phyloP scores from a whole-genome alignment of 352 stramenopile species.

The Phytophthora podocarpi region DNA sequence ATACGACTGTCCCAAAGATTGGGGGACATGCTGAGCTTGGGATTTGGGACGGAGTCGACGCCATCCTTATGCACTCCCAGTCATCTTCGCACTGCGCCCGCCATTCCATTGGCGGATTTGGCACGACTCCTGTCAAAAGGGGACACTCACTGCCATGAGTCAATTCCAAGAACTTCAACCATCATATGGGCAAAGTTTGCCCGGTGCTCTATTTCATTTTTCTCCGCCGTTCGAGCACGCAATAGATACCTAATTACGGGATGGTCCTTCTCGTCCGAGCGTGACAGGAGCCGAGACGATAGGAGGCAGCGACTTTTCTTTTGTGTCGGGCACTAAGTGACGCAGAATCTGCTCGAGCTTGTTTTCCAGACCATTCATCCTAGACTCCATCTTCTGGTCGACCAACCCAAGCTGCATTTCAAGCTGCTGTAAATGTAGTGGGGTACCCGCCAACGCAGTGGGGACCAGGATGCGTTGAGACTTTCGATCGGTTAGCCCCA shows the following conservation, averaged over 20 bases:
- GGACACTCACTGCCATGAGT: background rate
- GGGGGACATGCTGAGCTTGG: constrained; percentile 3
- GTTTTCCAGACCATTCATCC: constrained; percentile 29
- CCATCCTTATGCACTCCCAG: constrained; percentile 25
- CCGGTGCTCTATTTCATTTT: background rate
- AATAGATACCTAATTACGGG: too few relatives aligned
- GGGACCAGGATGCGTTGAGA: constrained; percentile 5
- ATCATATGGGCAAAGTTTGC: background rate
- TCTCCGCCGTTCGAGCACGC: too few relatives aligned
- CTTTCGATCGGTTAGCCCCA: constrained; percentile 20
- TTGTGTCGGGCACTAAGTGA: constrained; percentile 6
- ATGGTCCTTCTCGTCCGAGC: constrained; percentile 10
- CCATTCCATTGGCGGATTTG: background rate
- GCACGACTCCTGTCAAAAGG: background rate
- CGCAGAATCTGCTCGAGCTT: constrained; percentile 42
- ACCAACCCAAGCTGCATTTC: constrained; percentile 24
- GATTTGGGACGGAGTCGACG: constrained; percentile 25
- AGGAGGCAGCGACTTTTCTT: constrained; percentile 6
- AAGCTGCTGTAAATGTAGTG: constrained; percentile 30
- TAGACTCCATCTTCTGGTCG: constrained; percentile 39
- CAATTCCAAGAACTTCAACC: constrained; percentile 8
- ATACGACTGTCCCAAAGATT: constrained; percentile 31
- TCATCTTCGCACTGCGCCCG: background rate
- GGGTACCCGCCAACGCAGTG: background rate
- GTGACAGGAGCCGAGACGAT: background rate